phyloP scores from a whole-genome alignment of 495 filamentous ascomycete genomes.

The Penicillium egyptiacum region DNA sequence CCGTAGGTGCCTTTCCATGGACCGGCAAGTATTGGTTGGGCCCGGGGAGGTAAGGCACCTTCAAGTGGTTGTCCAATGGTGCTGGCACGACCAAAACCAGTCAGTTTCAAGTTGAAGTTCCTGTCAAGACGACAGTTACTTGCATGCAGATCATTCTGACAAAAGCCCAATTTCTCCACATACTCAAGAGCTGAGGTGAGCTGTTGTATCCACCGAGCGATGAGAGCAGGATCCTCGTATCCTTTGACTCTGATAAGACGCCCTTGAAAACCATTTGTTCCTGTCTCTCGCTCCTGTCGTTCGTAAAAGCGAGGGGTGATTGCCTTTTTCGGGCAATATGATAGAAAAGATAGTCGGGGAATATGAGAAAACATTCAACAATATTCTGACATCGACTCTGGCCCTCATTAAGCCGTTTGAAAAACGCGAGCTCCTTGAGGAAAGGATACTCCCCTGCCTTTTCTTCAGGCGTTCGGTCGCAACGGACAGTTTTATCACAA shows the following conservation, averaged over 20 bases:
- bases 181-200: conserved; percentile 24
- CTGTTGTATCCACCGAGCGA: conserved; percentile 26
- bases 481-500: conserved; percentile 29
- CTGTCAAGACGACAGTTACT: conserved; percentile 25
- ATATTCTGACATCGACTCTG: conserved; percentile 23
- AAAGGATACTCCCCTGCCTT: conserved; percentile 1
- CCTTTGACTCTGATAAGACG: conserved; percentile 21
- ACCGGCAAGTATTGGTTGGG: conserved; percentile 21
- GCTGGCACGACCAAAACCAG: conserved; percentile 26
- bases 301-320: conserved; percentile 22
- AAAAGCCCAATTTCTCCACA: conserved; percentile 24
- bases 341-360: conserved; percentile 26
- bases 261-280: conserved; percentile 21
- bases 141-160: conserved; percentile 24
- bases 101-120: conserved; percentile 26
- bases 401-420: conserved; percentile 19
- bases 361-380: conserved; percentile 28
- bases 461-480: conserved; percentile 17
- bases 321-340: conserved; percentile 24
- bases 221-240: conserved; percentile 24
- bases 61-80: conserved; percentile 28
- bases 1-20: conserved; percentile 25
- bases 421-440: conserved; percentile 25
- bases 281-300: conserved; percentile 26
- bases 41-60: conserved; percentile 22